Base-by-base conservation (phyloP, 768 basidiomycete species). In the Chalciporus chontae region DNA sequence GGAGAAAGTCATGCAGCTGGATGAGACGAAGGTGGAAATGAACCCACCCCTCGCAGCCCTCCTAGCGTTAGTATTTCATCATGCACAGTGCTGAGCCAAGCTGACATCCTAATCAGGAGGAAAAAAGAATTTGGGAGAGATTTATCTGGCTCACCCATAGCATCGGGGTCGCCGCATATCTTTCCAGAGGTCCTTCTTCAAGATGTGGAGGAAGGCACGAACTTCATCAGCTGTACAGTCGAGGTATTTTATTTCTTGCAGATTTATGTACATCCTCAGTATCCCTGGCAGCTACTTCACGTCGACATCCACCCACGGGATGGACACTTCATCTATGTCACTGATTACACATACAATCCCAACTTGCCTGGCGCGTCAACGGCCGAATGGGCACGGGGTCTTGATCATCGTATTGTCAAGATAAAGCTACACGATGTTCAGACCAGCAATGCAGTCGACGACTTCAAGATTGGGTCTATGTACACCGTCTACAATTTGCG, bases 291-390 rank as follows among this genome's bases (percentile, higher is more conserved):
- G 84, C 62, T 84, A 29, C 64, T 86, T 4, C 71, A 75, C 51
- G 52, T 71, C 17, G 66, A 68, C 11, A 53, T 63, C 17, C 66
- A 70, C 39, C 56, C 68, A 15, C 55, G 62, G 26, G 62, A 68
- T 23, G 60, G 62, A 21, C 64, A 73, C 4, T 72, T 68, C 43
- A 63, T 86, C 34, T 82, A 77, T 52, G 77, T 83, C 27, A 86
- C 84, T 8, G 86, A 88, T 62, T 87, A 85, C 58, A 84, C 84
- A 2, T 60, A 67, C 3, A 75, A 83, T 46, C 56, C 71, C 4
- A 65, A 75, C 44, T 66, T 85, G 31, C 58, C 67, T 5, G 52
- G 63, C n/a, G 49, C 58, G 17, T 59, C 55, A 23, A 45, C 53
- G 4, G 65, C 68, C 43, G 58, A 66, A 19, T 78, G 77, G 74